Evolutionary conservation across 2,329 filamentous ascomycete genomes (phyloP), one percentile per base, ranked within the genome.

Genomic region (Colletotrichum aenigma): DNA sequence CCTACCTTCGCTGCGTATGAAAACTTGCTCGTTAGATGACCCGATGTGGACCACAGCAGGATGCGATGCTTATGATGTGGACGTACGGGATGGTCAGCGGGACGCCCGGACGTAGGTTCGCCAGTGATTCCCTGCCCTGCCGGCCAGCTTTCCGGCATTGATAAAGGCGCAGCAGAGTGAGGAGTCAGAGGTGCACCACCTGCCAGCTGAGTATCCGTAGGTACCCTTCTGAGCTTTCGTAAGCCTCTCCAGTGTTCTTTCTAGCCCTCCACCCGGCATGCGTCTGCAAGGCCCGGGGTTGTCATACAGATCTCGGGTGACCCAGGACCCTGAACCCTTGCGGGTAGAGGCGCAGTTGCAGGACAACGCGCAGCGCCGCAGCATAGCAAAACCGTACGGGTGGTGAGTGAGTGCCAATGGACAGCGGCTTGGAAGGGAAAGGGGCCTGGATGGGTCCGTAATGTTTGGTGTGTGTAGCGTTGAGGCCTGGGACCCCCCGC

Each of bases 301-400:
- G n/a, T 52, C 58, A 15, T 64, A 28, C 56, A 70, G 65, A 36
- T 21, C 66, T 43, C 48, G 60, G 38, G 69, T 64, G 30, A 69
- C 56, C 34, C 56, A 48, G 62, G 62, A 58, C 64, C 73, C 70
- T 56, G 56, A 62, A 55, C 15, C 64, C 73, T 68, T 75, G 73
- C 66, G 69, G 64, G 62, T 55, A 62, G 28, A 58, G 26, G n/a
- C 61, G 60, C 52, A 71, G 32, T 58, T 71, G 71, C 71, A 66
- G 73, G 36, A 38, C 28, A 34, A 5, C 61, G 13, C 12, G 32
- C 32, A 34, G 32, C 32, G 21, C 36, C n/a, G 60, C 32, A 34
- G 28, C 58, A 21, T 30, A 32, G 56, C 58, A 48, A 34, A 43
- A 62, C 56, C 34, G 36, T 15, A 24, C 32, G 34, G 64, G 26